A percentile compares a stretch with the other conserved stretches of the same genome.
phyloP scores from a whole-genome alignment of 345 rosid species.

The Eutrema heterophyllum region DNA sequence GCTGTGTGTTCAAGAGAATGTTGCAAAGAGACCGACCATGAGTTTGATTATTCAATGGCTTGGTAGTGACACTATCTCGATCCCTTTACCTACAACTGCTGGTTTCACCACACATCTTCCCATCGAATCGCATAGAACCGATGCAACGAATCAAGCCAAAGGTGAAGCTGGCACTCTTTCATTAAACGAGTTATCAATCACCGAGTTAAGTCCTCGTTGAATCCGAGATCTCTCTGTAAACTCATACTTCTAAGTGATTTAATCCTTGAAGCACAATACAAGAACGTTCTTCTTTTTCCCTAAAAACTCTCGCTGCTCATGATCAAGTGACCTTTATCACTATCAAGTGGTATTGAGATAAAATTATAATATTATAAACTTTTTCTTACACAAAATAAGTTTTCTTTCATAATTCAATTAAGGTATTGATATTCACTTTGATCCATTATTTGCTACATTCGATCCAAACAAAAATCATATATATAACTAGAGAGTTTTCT shows the following conservation, averaged over 20 bases:
- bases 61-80: constrained; percentile 27
- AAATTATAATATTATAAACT: no score
- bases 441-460: no score
- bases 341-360: no score
- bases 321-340: neutral
- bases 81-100: constrained; percentile 39
- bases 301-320: neutral
- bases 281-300: neutral
- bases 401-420: no score
- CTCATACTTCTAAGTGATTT: neutral
- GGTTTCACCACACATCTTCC: constrained; percentile 28
- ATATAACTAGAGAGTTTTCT: no score
- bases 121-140: neutral
- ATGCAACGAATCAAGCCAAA: constrained; percentile 4
- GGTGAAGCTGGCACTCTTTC: constrained; percentile 22
- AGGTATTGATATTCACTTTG: no score
- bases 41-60: constrained; percentile 42
- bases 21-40: constrained; percentile 45
- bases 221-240: neutral
- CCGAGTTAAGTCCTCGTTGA: constrained; percentile 39
- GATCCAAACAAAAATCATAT: no score
- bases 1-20: constrained; percentile 47
- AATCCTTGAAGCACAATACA: neutral
- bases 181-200: constrained; percentile 36
- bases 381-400: no score